These are phyloP conservation scores for Ajuga reptans DNA, from an alignment of 305 asterid genomes.

Conservation along the genomic window DNA sequence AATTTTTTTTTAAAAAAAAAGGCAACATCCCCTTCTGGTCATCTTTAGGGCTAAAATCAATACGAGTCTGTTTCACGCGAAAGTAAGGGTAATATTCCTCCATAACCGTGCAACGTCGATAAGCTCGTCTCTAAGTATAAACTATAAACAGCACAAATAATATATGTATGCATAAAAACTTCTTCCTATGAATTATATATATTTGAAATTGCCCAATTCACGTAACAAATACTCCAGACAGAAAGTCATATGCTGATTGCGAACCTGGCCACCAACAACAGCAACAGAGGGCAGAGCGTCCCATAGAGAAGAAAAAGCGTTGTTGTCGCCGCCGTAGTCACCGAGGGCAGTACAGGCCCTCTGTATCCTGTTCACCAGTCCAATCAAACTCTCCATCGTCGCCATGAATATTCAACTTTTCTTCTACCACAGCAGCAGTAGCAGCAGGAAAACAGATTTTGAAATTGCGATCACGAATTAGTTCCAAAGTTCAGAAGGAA, in stretches of 20 bases:
- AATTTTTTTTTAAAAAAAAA: no score
- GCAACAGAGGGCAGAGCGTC: slow-evolving; percentile 95
- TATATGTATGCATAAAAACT: background rate
- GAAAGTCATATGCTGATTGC: background rate
- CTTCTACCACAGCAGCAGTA: slow-evolving; percentile 16
- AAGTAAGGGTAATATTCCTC: background rate
- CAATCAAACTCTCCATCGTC: slow-evolving; percentile 87
- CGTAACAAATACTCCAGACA: background rate
- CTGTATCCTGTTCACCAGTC: slow-evolving; percentile 83
- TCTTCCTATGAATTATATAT: background rate
- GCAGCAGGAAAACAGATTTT: background rate
- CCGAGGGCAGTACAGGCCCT: slow-evolving; percentile 89
- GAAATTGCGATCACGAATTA: background rate
- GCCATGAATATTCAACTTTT: slow-evolving; percentile 35
- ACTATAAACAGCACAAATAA: background rate
- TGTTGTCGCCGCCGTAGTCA: slow-evolving; percentile 73
- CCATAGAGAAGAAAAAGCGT: slow-evolving; percentile 82
- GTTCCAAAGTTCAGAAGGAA: background rate
- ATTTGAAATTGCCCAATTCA: background rate
- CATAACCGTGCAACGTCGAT: background rate
- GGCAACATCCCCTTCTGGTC: background rate
- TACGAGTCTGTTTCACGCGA: background rate
- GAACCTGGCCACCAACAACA: slow-evolving; percentile 95
- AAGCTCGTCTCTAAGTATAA: background rate
- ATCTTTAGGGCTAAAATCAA: slow-evolving; percentile 20